Base-by-base conservation (phyloP, 805 yeast genomes). In the Candida loeiensis region DNA sequence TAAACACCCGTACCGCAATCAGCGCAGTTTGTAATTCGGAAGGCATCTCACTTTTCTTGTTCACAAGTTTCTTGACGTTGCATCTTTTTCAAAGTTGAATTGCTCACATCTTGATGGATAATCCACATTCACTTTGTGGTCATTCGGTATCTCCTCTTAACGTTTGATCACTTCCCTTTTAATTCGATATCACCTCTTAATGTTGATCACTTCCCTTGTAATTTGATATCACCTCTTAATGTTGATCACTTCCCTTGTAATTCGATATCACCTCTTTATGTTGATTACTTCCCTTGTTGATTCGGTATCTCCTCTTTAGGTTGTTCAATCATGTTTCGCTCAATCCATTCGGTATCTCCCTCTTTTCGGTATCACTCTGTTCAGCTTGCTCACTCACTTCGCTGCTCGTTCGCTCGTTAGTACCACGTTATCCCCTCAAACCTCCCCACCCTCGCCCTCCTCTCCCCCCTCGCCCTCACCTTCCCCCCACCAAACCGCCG, bases 381-480 rank as follows among this genome's bases (percentile, higher is more conserved):
- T 9, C 24, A 6, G 24, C 6, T 21, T 21, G 9, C 6, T 21
- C 24, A n/a, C 24, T 9, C 24, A 21, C n/a, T 25, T 6, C n/a
- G 4, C 6, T 25, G 13, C 27, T 25, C 27, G 4, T 11, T 25
- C n/a, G 4, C n/a, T 25, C 27, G n/a, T 31, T 28, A 39, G 17
- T 39, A 39, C 43, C 43, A 39, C 4, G 18, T 27, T 12, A 28
- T 33, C 15, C 18, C 31, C 31, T 39, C 43, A 29, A 39, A 39
- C 19, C 34, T 29, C 5, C 26, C 27, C 3, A 24, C 20, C 27
- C 17, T 15, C 3, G 28, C 26, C 13, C 24, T 13, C 25, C 21
- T 18, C 14, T 19, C 34, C 13, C 28, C 12, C 28, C 29, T 29
- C 32, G 24, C 22, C 5, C 20, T 39, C 11, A 13, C 15, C 30